Percentiles rank a stretch among this genome's conserved stretches.
Conservation (phyloP, 345 rosid genomes). For the Syzygium aqueum region DNA sequence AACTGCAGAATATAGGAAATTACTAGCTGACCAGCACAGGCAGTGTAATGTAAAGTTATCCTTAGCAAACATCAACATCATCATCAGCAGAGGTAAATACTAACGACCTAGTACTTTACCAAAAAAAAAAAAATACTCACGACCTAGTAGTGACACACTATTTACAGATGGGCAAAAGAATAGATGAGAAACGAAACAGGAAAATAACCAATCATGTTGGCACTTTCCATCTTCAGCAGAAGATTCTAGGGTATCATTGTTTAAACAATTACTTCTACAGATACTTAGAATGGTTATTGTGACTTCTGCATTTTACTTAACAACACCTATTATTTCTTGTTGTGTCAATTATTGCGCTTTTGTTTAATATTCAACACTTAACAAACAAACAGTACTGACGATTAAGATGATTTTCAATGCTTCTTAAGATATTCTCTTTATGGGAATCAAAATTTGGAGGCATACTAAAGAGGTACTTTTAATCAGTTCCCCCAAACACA, state of each 20-base stretch:
- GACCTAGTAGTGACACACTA: not conserved
- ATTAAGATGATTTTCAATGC: not conserved
- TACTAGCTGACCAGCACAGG: not conserved
- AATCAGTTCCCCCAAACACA: not conserved
- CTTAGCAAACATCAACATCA: not conserved
- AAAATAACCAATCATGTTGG: not conserved
- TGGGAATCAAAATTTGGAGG: not conserved
- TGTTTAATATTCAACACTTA: not conserved
- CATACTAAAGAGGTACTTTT: not conserved
- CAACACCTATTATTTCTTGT: not conserved
- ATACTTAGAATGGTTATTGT: not conserved
- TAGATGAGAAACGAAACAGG: not conserved
- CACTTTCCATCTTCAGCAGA: not conserved
- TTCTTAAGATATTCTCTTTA: not conserved
- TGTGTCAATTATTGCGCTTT: not conserved
- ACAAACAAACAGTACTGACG: not conserved
- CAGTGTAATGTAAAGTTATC: not conserved
- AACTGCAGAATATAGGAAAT: not conserved
- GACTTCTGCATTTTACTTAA: not conserved
- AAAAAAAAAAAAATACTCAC: not conserved
- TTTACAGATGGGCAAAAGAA: not conserved
- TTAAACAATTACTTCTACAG: not conserved
- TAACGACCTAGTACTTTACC: not conserved
- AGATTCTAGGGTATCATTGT: not conserved
- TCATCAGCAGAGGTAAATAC: not conserved